These are phyloP conservation scores for Saccharomycopsis fibuligera DNA, from an alignment of 805 yeast genomes.

Conservation along the genomic window DNA sequence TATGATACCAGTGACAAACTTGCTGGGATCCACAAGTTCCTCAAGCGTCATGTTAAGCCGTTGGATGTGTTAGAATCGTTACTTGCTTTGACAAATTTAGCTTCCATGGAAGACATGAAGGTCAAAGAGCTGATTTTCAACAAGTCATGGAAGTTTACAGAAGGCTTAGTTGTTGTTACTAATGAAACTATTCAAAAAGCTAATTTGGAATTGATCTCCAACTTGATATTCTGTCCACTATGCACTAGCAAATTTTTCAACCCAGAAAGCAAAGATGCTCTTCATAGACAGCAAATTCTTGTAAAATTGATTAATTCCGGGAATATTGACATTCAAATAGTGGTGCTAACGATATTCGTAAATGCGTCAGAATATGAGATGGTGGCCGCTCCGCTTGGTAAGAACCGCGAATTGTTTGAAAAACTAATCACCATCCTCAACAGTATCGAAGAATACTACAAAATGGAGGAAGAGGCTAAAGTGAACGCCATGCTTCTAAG, in stretches of 20 bases:
- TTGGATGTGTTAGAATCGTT: conserved; percentile 41
- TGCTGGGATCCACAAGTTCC: conserved; percentile 1
- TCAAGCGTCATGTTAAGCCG: conserved; percentile 21
- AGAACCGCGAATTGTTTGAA: conserved; percentile 16
- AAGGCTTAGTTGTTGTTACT: conserved; percentile 30
- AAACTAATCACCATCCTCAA: conserved; percentile 15
- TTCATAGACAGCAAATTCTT: conserved; percentile 22
- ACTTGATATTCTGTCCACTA: conserved; percentile 33
- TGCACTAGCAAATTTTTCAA: conserved; percentile 27
- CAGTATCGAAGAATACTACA: conserved; percentile 10
- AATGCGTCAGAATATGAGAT: conserved; percentile 27
- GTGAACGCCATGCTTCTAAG: conserved; percentile 13
- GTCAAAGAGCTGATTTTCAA: conserved; percentile 32
- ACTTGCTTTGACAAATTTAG: conserved; percentile 44
- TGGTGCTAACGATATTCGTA: conserved; percentile 25
- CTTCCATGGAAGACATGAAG: conserved; percentile 33
- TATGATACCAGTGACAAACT: not conserved
- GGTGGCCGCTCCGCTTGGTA: conserved; percentile 16
- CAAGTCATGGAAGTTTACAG: conserved; percentile 28
- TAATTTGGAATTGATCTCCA: conserved; percentile 43
- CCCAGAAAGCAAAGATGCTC: conserved; percentile 22
- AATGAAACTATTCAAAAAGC: conserved; percentile 39
- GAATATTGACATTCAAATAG: conserved; percentile 23
- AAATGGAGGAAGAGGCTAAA: conserved; percentile 7
- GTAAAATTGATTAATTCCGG: conserved; percentile 24